phyloP scores from a whole-genome alignment of 1,284 basidiomycete species.

The Vanrija pseudolonga region DNA sequence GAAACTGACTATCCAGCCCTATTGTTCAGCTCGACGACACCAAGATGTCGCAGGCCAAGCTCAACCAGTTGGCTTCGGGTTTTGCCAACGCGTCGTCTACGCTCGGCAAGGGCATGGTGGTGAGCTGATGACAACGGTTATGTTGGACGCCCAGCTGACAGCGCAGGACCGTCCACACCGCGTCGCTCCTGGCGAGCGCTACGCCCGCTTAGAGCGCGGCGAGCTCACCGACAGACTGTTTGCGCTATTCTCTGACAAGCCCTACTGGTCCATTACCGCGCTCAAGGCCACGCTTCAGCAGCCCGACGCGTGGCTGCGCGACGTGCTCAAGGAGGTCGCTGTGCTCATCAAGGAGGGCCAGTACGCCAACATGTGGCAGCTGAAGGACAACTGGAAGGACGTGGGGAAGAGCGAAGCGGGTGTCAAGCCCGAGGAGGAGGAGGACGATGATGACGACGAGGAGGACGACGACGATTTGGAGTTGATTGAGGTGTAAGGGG shows the following conservation, averaged over 20 bases:
- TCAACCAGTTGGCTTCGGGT: slow-evolving; percentile 41
- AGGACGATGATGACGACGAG: slow-evolving; percentile 15
- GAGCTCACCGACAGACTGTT: slow-evolving; percentile 86
- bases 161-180: slow-evolving; percentile 29
- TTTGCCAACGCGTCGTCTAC: slow-evolving; percentile 32
- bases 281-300: slow-evolving; percentile 80
- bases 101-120: slow-evolving; percentile 37
- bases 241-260: slow-evolving; percentile 68
- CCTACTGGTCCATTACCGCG: slow-evolving; percentile 77
- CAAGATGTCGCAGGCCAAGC: slow-evolving; percentile 33
- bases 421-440: slow-evolving; percentile 6
- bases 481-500: slow-evolving; percentile 12
- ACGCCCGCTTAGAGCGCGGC: slow-evolving; percentile 78
- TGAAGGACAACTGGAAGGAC: slow-evolving; percentile 33
- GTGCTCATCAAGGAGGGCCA: slow-evolving; percentile 71
- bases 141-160: slow-evolving; percentile 32
- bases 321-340: slow-evolving; percentile 77
- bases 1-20: slow-evolving; percentile 20
- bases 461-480: slow-evolving; percentile 28
- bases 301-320: slow-evolving; percentile 85
- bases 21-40: slow-evolving; percentile 49
- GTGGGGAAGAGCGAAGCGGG: slow-evolving; percentile 3
- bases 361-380: slow-evolving; percentile 52
- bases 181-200: slow-evolving; percentile 60
- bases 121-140: slow-evolving; percentile 10